phyloP scores from a whole-genome alignment of 805 yeast genomes.

The Lipomyces orientalis region DNA sequence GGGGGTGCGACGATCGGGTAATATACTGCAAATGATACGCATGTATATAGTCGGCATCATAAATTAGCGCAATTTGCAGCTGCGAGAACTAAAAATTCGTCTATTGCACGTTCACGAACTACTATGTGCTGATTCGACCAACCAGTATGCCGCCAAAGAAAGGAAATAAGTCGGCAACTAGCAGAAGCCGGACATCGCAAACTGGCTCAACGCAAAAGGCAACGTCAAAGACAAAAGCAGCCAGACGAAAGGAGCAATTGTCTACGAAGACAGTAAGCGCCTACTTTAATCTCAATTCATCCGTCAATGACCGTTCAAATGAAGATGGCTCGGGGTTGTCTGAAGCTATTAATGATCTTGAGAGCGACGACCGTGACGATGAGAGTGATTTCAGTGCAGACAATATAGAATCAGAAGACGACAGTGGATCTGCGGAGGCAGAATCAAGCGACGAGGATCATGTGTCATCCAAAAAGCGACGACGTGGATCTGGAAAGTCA shows the following conservation, averaged over 20 bases:
- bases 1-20: no score
- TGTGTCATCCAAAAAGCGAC: background rate
- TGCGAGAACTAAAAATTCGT: background rate
- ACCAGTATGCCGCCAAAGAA: background rate
- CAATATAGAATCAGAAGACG: constrained; percentile 11
- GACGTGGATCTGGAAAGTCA: background rate
- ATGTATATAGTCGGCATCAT: no score
- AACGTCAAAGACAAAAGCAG: background rate
- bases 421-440: constrained; percentile 8
- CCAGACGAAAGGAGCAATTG: background rate
- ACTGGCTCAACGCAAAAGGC: background rate
- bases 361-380: constrained; percentile 4
- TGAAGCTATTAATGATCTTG: constrained; percentile 6
- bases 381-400: background rate
- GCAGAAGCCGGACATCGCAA: background rate
- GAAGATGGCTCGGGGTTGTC: constrained; percentile 9
- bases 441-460: constrained; percentile 11
- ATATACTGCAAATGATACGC: no score
- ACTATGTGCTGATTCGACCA: background rate
- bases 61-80: background rate
- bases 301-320: background rate
- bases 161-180: background rate
- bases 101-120: background rate
- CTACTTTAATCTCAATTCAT: background rate
- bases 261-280: background rate